phyloP scores from a whole-genome alignment of 176 grass and related monocot species.

The Puccinellia tenuiflora region DNA sequence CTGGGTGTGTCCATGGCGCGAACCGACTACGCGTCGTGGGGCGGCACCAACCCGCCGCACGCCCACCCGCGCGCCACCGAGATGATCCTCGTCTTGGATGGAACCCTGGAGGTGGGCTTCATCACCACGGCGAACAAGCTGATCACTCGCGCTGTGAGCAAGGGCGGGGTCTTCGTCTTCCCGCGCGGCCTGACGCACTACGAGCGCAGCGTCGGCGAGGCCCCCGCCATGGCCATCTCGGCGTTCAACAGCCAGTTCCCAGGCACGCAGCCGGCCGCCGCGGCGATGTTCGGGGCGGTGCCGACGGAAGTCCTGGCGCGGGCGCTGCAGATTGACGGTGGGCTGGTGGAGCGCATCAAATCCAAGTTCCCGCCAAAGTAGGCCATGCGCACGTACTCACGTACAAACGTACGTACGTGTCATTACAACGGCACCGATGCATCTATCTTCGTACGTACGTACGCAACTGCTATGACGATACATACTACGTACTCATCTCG shows the following conservation, averaged over 20 bases:
- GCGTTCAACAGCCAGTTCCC: slow-evolving; percentile 71
- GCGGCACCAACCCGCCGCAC: slow-evolving; percentile 67
- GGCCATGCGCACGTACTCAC: not conserved
- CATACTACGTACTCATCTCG: too few species aligned
- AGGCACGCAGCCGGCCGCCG: slow-evolving; percentile 31
- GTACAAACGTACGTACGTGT: not conserved
- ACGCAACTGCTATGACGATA: too few species aligned
- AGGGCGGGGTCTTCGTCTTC: slow-evolving; percentile 60
- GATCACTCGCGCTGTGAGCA: slow-evolving; percentile 11
- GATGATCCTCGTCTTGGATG: slow-evolving; percentile 49
- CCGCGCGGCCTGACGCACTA: slow-evolving; percentile 57
- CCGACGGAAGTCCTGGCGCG: slow-evolving; percentile 42
- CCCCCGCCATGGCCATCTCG: slow-evolving; percentile 25
- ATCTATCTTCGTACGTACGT: too few species aligned
- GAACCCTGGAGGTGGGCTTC: slow-evolving; percentile 66
- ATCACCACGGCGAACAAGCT: slow-evolving; percentile 35
- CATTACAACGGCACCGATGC: too few species aligned
- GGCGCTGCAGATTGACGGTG: slow-evolving; percentile 42
- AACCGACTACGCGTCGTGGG: slow-evolving; percentile 56
- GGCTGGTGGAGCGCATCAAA: slow-evolving; percentile 42
- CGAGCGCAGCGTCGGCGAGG: slow-evolving; percentile 42
- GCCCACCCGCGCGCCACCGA: slow-evolving; percentile 62
- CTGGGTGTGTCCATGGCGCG: slow-evolving; percentile 66
- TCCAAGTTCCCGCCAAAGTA: slow-evolving; percentile 43
- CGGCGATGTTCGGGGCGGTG: slow-evolving; percentile 45